These are phyloP conservation scores for Phytopythium aichiense DNA, from an alignment of 352 stramenopile genomes.

Conservation along the genomic window DNA sequence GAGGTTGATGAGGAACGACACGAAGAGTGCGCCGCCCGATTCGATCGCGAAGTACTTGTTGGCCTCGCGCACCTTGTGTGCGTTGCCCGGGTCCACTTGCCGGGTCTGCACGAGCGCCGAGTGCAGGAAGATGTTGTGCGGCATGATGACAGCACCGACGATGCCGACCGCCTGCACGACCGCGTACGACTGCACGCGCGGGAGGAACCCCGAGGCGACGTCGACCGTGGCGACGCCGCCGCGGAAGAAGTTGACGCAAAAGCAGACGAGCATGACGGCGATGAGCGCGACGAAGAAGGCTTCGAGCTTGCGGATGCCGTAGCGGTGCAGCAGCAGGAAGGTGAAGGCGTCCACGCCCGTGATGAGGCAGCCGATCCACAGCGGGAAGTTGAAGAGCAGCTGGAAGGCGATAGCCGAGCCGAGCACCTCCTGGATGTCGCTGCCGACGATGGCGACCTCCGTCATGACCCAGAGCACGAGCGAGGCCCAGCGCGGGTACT, in stretches of 20 bases:
- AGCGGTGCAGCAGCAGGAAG: constrained; percentile 91
- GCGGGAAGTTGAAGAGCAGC: constrained; percentile 85
- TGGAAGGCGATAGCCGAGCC: constrained; percentile 91
- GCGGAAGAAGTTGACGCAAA: constrained; percentile 88
- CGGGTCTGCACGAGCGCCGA: constrained; percentile 84
- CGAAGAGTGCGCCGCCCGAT: constrained; percentile 84
- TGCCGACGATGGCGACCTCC: constrained; percentile 90
- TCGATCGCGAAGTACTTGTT: constrained; percentile 96
- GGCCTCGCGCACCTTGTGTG: constrained; percentile 69
- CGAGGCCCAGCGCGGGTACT: constrained; percentile 76
- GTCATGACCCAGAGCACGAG: constrained; percentile 90
- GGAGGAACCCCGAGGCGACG: constrained; percentile 79
- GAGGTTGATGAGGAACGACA: constrained; percentile 96
- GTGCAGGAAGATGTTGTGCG: constrained; percentile 96
- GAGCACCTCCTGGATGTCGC: constrained; percentile 91
- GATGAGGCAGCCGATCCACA: constrained; percentile 90
- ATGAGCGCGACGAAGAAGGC: constrained; percentile 92
- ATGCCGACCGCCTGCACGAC: constrained; percentile 89
- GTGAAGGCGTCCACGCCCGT: constrained; percentile 91
- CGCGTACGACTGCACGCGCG: constrained; percentile 66
- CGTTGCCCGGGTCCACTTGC: constrained; percentile 52
- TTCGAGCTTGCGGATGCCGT: constrained; percentile 93
- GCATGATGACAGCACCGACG: constrained; percentile 95
- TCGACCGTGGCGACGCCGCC: constrained; percentile 68
- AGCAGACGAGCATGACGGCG: constrained; percentile 91